A percentile compares a stretch with the other conserved stretches of the same genome.
phyloP scores from a whole-genome alignment of 192 early-diverging fungal genomes.

The Umbelopsis ramanniana region DNA sequence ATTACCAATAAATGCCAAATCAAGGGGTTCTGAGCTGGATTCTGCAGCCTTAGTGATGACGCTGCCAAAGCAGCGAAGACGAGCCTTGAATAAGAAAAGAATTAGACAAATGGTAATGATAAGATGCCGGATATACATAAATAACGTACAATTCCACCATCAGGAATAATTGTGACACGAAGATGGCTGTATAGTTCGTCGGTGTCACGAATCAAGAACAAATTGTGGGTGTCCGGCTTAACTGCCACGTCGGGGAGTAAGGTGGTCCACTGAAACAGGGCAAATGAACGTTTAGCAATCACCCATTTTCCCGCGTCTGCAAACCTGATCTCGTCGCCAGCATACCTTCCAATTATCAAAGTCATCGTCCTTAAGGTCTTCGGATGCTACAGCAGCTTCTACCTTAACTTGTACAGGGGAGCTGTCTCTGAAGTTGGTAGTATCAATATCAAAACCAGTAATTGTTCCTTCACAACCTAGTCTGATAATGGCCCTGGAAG shows the following conservation, averaged over 20 bases:
- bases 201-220: conserved; percentile 25
- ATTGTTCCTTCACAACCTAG: conserved; percentile 79
- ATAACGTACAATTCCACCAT: conserved; percentile 10
- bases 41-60: conserved; percentile 49
- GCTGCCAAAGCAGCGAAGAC: conserved; percentile 66
- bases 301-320: background rate
- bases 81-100: conserved; percentile 39
- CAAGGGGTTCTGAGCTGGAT: conserved; percentile 49
- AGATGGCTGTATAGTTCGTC: conserved; percentile 16
- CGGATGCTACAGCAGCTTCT: conserved; percentile 48
- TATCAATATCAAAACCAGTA: conserved; percentile 82
- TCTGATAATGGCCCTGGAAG: conserved; percentile 66
- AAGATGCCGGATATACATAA: background rate
- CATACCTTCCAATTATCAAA: background rate
- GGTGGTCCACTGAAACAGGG: conserved; percentile 19
- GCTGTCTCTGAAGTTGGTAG: conserved; percentile 87
- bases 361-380: conserved; percentile 6
- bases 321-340: background rate
- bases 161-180: conserved; percentile 18
- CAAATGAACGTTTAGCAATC: background rate
- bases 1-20: conserved; percentile 65
- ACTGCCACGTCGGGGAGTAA: conserved; percentile 23
- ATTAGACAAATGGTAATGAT: background rate
- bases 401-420: conserved; percentile 77
- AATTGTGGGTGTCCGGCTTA: conserved; percentile 23